A percentile compares a stretch with the other conserved stretches of the same genome.
Evolutionary conservation across 495 filamentous ascomycete species (phyloP).

Genomic region (Penicillium taxi): DNA sequence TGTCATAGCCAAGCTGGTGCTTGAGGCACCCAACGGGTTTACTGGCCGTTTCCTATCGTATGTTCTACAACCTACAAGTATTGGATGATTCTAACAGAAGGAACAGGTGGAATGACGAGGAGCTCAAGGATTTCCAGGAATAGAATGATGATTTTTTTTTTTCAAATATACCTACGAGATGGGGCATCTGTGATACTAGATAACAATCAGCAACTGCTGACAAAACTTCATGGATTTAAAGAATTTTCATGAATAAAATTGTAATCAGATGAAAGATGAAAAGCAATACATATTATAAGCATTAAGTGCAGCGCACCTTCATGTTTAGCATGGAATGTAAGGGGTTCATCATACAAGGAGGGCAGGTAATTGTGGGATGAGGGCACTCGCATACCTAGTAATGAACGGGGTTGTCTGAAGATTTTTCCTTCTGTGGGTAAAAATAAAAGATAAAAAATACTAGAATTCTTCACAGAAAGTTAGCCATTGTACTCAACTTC

Average conservation of each 20-base stretch:
- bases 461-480: slow-evolving; percentile 24
- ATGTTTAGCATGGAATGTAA: slow-evolving; percentile 86
- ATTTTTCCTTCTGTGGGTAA: too few relatives aligned
- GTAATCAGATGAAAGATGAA: slow-evolving; percentile 94
- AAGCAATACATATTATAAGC: slow-evolving; percentile 72
- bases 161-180: slow-evolving; percentile 3
- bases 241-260: slow-evolving; percentile 11
- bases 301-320: slow-evolving; percentile 59
- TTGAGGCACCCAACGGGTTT: slow-evolving; percentile 54
- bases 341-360: slow-evolving; percentile 56
- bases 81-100: slow-evolving; percentile 29
- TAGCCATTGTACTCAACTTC: slow-evolving; percentile 19
- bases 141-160: slow-evolving; percentile 12
- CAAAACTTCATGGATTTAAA: slow-evolving; percentile 16
- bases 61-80: slow-evolving; percentile 17
- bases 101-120: slow-evolving; percentile 61
- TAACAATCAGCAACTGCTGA: slow-evolving; percentile 30
- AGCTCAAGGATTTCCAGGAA: slow-evolving; percentile 55
- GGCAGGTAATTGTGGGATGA: slow-evolving; percentile 3
- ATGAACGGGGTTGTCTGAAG: slow-evolving; percentile 3
- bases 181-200: slow-evolving; percentile 14
- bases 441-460: too few relatives aligned
- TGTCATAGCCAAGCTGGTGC: slow-evolving; percentile 72
- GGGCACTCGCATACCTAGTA: slow-evolving; percentile 7
- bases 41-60: slow-evolving; percentile 71